A percentile compares a stretch with the other conserved stretches of the same genome.
Evolutionary conservation across 75 land plant species (phyloP).

Genomic region (Isoetes taiwanensis): DNA sequence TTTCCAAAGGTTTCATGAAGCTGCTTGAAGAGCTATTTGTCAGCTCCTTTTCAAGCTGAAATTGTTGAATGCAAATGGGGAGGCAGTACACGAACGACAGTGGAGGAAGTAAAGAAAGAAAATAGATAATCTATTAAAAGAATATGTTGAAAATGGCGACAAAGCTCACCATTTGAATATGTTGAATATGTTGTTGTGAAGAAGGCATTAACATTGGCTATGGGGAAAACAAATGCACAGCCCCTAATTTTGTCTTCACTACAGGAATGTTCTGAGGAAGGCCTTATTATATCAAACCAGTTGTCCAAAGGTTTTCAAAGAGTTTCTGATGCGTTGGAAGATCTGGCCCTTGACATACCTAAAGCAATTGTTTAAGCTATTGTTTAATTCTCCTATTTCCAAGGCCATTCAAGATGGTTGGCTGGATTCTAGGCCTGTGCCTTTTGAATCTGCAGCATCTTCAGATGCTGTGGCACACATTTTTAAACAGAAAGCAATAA

Average conservation of each 20-base stretch:
- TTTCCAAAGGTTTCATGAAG: conserved; percentile 29
- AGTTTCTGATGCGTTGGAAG: conserved; percentile 56
- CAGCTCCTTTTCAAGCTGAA: conserved; percentile 55
- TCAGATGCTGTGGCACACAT: conserved; percentile 20
- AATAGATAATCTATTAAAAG: conserved; percentile 37
- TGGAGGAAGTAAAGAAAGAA: conserved; percentile 42
- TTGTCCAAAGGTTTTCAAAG: conserved; percentile 72
- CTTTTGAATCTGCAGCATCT: conserved; percentile 16
- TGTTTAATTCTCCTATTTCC: conserved; percentile 31
- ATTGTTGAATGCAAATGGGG: conserved; percentile 51
- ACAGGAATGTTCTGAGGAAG: conserved; percentile 71
- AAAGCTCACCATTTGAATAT: conserved; percentile 59
- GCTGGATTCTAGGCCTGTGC: conserved; percentile 36
- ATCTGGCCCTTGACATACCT: conserved; percentile 76
- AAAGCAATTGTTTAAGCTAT: conserved; percentile 49
- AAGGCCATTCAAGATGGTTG: conserved; percentile 72
- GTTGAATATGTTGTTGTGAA: conserved; percentile 90
- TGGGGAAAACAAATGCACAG: conserved; percentile 55
- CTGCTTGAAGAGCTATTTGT: conserved; percentile 55
- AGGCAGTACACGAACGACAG: conserved; percentile 49
- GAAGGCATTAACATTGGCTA: conserved; percentile 57
- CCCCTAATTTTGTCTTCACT: conserved; percentile 43
- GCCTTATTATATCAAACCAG: conserved; percentile 80
- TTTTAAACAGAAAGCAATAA: conserved; percentile 55
- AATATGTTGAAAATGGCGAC: conserved; percentile 53